These are phyloP conservation scores for Suillus lakei DNA, from an alignment of 768 basidiomycete genomes.

Conservation along the genomic window DNA sequence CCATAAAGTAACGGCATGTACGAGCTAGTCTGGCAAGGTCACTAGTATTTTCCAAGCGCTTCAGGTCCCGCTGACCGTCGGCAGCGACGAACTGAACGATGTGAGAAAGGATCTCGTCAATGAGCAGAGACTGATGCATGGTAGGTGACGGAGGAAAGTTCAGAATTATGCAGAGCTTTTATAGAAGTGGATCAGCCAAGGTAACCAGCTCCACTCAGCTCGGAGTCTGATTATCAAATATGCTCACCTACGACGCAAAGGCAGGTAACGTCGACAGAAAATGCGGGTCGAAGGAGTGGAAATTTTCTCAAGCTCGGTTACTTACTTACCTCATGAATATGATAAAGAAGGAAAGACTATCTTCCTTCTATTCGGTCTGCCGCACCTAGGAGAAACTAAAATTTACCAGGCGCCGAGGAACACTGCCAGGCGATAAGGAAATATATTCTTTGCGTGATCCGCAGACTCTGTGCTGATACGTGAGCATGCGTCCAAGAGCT, in stretches of 20 bases:
- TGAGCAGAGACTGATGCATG: constrained; percentile 37
- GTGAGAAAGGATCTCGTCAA: constrained; percentile 29
- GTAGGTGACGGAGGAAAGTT: not conserved
- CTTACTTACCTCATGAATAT: not conserved
- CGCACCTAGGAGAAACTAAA: not conserved
- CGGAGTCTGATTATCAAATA: not conserved
- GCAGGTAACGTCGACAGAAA: not conserved
- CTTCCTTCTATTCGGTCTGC: not conserved
- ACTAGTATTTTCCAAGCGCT: constrained; percentile 22
- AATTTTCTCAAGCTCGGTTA: constrained; percentile 6
- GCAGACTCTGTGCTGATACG: not conserved
- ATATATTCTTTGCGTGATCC: not conserved
- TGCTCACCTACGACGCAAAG: not conserved
- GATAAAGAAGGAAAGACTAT: not conserved
- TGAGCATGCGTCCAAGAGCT: not conserved
- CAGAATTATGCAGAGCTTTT: not conserved
- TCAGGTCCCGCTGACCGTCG: constrained; percentile 21
- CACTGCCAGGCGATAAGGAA: not conserved
- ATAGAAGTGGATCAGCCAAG: not conserved
- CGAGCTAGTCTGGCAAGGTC: constrained; percentile 33
- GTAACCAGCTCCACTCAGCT: not conserved
- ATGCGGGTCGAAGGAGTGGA: not conserved
- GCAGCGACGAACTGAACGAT: constrained; percentile 31
- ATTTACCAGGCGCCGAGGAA: not conserved
- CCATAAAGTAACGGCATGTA: constrained; percentile 33